Evolutionary conservation across 164 flowering plant species (phyloP).

Genomic region (Cinnamomum micranthum): DNA sequence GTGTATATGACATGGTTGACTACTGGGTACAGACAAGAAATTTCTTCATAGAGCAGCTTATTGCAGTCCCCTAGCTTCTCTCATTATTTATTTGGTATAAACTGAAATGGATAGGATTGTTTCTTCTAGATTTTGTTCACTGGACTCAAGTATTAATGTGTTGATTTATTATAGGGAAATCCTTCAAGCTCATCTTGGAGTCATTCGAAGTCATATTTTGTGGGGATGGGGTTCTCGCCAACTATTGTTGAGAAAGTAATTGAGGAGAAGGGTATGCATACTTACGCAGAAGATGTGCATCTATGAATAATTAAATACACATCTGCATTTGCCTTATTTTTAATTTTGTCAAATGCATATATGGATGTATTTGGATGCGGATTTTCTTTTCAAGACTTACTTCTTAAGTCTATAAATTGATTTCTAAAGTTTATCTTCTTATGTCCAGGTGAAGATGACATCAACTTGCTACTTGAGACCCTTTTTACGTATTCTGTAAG

Average conservation of each 20-base stretch:
- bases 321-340: neutral
- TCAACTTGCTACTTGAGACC: constrained; percentile 60
- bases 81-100: too few relatives aligned
- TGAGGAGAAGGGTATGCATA: constrained; percentile 54
- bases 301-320: too few relatives aligned
- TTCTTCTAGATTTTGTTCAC: too few relatives aligned
- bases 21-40: too few relatives aligned
- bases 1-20: too few relatives aligned
- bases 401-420: constrained; percentile 8
- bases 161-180: constrained; percentile 38
- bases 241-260: constrained; percentile 73
- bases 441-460: constrained; percentile 55
- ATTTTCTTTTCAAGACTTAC: neutral
- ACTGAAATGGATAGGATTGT: too few relatives aligned
- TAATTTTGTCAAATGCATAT: neutral
- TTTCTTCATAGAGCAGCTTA: too few relatives aligned
- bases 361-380: neutral
- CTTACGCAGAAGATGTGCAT: neutral
- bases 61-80: too few relatives aligned
- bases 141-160: too few relatives aligned
- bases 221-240: constrained; percentile 79
- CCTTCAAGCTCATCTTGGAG: constrained; percentile 65
- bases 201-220: constrained; percentile 48
- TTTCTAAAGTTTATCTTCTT: constrained; percentile 10
- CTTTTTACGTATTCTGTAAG: constrained; percentile 62